Evolutionary conservation across 2,329 filamentous ascomycete genomes (phyloP).

Genomic region (Chrysosporium keratinophilum): DNA sequence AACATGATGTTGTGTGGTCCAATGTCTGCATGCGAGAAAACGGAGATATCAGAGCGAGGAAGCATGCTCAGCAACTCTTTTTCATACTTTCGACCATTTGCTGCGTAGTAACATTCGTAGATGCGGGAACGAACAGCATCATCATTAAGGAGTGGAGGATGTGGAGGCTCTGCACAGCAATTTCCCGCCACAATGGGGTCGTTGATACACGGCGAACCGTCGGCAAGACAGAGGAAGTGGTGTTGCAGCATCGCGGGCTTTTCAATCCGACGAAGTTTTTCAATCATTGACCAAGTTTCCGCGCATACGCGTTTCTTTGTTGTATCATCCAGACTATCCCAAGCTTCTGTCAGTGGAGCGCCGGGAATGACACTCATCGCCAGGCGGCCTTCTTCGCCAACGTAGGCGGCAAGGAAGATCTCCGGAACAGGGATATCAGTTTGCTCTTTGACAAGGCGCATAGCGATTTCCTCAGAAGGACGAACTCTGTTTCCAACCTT

Average conservation of each 20-base stretch:
- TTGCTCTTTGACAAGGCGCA: slow-evolving; percentile 15
- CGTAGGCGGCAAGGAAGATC: slow-evolving; percentile 13
- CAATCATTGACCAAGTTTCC: slow-evolving; percentile 20
- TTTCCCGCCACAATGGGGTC: slow-evolving; percentile 20
- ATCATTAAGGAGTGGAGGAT: slow-evolving; percentile 17
- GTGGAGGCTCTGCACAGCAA: slow-evolving; percentile 14
- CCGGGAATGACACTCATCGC: slow-evolving; percentile 19
- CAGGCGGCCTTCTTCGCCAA: slow-evolving; percentile 12
- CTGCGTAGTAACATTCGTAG: slow-evolving; percentile 21
- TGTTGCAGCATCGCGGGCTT: slow-evolving; percentile 15
- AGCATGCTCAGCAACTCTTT: slow-evolving; percentile 20
- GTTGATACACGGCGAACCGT: slow-evolving; percentile 18
- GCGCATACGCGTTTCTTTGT: slow-evolving; percentile 19
- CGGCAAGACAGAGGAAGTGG: slow-evolving; percentile 20
- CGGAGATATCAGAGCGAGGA: slow-evolving; percentile 18
- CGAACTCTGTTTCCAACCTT: slow-evolving; percentile 11
- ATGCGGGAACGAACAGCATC: slow-evolving; percentile 20
- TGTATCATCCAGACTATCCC: slow-evolving; percentile 17
- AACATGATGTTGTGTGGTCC: slow-evolving; percentile 29
- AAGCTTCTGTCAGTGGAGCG: slow-evolving; percentile 15
- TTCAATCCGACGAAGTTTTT: slow-evolving; percentile 17
- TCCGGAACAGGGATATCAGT: slow-evolving; percentile 19
- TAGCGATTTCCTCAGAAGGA: slow-evolving; percentile 12
- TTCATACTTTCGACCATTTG: slow-evolving; percentile 18
- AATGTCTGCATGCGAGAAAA: slow-evolving; percentile 30